Percentiles rank a stretch among this genome's conserved stretches.
phyloP scores from a whole-genome alignment of 345 rosid species.

The Pistacia vera region DNA sequence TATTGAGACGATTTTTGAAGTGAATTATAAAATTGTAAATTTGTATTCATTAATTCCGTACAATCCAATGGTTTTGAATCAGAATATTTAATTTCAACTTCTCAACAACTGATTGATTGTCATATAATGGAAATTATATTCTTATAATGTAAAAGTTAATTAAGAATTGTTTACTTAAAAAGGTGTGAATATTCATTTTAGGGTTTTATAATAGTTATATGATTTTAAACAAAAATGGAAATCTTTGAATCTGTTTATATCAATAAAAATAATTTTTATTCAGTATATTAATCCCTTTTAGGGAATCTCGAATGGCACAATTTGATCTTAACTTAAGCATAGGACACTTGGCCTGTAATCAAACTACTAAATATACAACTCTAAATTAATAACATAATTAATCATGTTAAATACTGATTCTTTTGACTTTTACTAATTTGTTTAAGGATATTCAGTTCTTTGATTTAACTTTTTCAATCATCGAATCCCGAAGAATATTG shows the following conservation, averaged over 20 bases:
- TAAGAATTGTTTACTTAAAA: neutral
- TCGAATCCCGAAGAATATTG: neutral
- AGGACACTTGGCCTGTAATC: neutral
- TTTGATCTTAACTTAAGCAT: constrained; percentile 3
- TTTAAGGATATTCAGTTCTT: neutral
- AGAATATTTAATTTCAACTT: no score
- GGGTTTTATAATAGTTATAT: neutral
- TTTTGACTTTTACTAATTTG: constrained; percentile 1
- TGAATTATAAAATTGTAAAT: no score
- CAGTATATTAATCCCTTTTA: neutral
- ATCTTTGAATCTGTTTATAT: no score
- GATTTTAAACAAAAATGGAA: no score
- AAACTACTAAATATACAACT: neutral
- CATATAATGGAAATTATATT: no score
- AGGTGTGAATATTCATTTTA: neutral
- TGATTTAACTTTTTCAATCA: neutral
- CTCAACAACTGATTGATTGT: no score
- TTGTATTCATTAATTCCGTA: no score
- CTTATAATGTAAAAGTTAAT: no score
- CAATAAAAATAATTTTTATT: no score
- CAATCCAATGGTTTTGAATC: no score
- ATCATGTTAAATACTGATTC: neutral
- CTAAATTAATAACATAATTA: neutral
- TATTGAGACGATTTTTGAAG: no score
- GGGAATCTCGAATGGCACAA: constrained; percentile 2